Conservation (phyloP, 2,329 filamentous ascomycete species). For the Cladosporium austrohemisphaericum region DNA sequence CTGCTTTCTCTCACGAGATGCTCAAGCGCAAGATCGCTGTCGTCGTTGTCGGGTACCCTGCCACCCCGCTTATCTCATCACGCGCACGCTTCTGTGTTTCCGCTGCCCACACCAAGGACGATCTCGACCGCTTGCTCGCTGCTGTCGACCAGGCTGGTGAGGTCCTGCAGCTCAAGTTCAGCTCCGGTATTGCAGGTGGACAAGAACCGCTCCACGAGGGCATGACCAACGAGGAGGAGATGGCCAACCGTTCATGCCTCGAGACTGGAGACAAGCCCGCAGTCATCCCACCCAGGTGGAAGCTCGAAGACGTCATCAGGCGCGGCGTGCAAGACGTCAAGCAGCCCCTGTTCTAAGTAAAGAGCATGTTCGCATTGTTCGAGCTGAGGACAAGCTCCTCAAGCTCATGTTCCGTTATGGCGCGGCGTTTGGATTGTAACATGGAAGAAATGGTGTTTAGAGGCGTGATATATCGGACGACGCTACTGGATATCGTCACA, state of each 20-base stretch:
- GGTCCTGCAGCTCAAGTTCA: constrained; percentile 91
- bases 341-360: constrained; percentile 51
- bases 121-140: constrained; percentile 81
- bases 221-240: constrained; percentile 67
- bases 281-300: constrained; percentile 72
- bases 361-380: no score
- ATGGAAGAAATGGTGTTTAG: no score
- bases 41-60: constrained; percentile 94
- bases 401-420: no score
- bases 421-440: no score
- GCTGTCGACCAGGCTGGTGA: constrained; percentile 94
- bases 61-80: constrained; percentile 90
- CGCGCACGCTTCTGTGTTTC: constrained; percentile 95
- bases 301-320: constrained; percentile 68
- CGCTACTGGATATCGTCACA: no score
- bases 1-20: constrained; percentile 98
- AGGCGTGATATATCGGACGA: no score
- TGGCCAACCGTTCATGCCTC: constrained; percentile 54
- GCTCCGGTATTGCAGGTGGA: constrained; percentile 90
- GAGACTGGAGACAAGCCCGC: constrained; percentile 47
- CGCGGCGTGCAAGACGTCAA: constrained; percentile 74
- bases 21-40: constrained; percentile 95
- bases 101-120: constrained; percentile 95
- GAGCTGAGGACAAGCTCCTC: no score
- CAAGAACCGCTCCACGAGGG: constrained; percentile 71